Evolutionary conservation across 2,329 filamentous ascomycete species (phyloP).

Genomic region (Myriosclerotinia duriaeana): DNA sequence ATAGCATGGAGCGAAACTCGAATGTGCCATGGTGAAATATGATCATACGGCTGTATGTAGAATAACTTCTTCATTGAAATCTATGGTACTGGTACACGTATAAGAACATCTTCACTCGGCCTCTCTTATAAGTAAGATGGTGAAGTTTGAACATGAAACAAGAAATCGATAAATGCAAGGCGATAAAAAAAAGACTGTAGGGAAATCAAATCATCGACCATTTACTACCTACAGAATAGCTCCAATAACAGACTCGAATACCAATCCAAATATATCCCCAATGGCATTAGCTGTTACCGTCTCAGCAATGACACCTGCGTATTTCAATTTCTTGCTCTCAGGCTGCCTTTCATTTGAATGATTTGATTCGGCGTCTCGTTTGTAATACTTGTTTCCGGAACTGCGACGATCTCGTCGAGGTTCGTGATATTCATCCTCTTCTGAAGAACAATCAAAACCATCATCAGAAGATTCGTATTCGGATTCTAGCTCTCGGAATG

Average conservation of each 20-base stretch:
- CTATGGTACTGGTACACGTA: too few relatives aligned
- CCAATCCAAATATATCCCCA: background rate
- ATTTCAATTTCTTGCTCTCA: background rate
- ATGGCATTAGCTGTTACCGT: slow-evolving; percentile 12
- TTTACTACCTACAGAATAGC: slow-evolving; percentile 5
- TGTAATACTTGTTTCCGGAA: background rate
- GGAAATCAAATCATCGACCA: background rate
- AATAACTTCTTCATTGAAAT: too few relatives aligned
- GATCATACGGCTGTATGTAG: too few relatives aligned
- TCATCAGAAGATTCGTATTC: background rate
- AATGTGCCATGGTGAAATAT: too few relatives aligned
- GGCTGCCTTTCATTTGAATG: background rate
- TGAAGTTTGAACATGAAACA: too few relatives aligned
- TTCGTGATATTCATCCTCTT: background rate
- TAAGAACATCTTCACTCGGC: too few relatives aligned
- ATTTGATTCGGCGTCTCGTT: background rate
- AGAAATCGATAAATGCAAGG: too few relatives aligned
- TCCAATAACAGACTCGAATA: slow-evolving; percentile 7
- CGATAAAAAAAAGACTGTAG: background rate
- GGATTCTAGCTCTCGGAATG: too few relatives aligned
- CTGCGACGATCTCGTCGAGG: background rate
- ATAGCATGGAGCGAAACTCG: too few relatives aligned
- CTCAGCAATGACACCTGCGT: background rate
- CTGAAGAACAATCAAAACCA: background rate
- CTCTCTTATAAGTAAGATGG: too few relatives aligned